A percentile compares a stretch with the other conserved stretches of the same genome.
Conservation (phyloP, 2,329 filamentous ascomycete genomes). For the Colletotrichum karsti region DNA sequence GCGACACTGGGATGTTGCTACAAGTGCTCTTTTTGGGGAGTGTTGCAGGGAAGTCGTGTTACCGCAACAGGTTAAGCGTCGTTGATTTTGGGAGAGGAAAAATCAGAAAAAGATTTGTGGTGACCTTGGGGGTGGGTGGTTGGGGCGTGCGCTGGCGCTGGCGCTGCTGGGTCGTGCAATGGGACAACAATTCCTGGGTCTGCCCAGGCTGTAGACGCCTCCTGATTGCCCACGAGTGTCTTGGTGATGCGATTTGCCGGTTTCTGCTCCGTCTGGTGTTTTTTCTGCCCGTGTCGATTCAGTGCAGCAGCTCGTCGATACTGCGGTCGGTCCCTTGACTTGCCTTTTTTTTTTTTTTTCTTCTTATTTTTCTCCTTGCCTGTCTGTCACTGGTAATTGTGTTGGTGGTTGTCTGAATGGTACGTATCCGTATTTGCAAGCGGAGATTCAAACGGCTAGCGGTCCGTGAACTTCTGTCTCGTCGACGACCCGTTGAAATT, state of each 20-base stretch:
- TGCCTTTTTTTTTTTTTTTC: not conserved
- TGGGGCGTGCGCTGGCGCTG: not conserved
- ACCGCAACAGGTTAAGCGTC: constrained; percentile 14
- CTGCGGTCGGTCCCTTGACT: not conserved
- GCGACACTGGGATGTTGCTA: constrained; percentile 24
- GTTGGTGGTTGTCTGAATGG: not conserved
- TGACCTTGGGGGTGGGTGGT: not conserved
- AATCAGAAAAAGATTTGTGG: no score
- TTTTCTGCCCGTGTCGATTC: not conserved
- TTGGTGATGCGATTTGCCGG: constrained; percentile 22
- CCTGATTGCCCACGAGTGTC: constrained; percentile 12
- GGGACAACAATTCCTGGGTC: not conserved
- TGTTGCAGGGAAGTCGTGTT: constrained; percentile 1
- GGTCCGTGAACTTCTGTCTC: not conserved
- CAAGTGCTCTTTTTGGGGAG: not conserved
- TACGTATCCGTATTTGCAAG: not conserved
- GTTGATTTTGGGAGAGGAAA: not conserved
- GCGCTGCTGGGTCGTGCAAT: not conserved
- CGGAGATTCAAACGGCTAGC: not conserved
- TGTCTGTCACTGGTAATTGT: constrained; percentile 6
- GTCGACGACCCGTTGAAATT: not conserved
- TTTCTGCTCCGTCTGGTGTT: constrained; percentile 20
- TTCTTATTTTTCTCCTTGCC: not conserved
- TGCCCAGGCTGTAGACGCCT: constrained; percentile 12
- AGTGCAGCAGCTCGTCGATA: not conserved